Conservation (phyloP, 1,139 yeast species). For the Zygoascus sp. region DNA sequence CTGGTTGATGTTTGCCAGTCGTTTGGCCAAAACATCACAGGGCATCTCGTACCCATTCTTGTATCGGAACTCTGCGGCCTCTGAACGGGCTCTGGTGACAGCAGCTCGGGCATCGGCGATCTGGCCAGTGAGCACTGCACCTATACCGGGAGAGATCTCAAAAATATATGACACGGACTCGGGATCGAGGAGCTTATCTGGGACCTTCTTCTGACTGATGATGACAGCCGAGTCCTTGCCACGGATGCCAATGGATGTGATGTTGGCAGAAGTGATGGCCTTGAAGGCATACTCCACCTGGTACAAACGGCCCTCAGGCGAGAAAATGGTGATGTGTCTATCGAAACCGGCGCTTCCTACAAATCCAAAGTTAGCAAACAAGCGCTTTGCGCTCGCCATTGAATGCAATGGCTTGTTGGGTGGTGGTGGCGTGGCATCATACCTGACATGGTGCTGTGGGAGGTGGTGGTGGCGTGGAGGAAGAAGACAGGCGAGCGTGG, state of each 20-base stretch:
- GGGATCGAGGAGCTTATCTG: conserved; percentile 88
- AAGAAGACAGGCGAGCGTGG: background rate
- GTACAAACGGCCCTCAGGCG: conserved; percentile 96
- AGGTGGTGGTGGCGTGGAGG: conserved; percentile 9
- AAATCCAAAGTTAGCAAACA: background rate
- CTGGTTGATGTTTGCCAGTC: conserved; percentile 94
- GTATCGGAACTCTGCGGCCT: conserved; percentile 92
- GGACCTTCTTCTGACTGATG: conserved; percentile 91
- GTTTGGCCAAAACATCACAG: conserved; percentile 84
- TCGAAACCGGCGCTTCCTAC: conserved; percentile 71
- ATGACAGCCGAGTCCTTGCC: conserved; percentile 90
- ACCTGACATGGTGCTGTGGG: conserved; percentile 19
- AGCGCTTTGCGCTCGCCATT: no score
- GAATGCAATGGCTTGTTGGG: no score
- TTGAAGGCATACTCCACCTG: conserved; percentile 97
- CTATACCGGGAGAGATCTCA: conserved; percentile 74
- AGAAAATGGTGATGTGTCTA: conserved; percentile 96
- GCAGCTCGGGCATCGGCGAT: conserved; percentile 95
- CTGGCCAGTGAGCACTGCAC: conserved; percentile 92
- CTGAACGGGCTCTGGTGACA: conserved; percentile 84
- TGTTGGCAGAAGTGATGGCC: conserved; percentile 89
- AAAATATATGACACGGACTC: conserved; percentile 80
- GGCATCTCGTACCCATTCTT: conserved; percentile 97
- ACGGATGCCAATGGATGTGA: conserved; percentile 80
- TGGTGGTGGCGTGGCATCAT: background rate